Base-by-base conservation (phyloP, 352 stramenopile genomes). In the Phytopythium cucurbitacearum region DNA sequence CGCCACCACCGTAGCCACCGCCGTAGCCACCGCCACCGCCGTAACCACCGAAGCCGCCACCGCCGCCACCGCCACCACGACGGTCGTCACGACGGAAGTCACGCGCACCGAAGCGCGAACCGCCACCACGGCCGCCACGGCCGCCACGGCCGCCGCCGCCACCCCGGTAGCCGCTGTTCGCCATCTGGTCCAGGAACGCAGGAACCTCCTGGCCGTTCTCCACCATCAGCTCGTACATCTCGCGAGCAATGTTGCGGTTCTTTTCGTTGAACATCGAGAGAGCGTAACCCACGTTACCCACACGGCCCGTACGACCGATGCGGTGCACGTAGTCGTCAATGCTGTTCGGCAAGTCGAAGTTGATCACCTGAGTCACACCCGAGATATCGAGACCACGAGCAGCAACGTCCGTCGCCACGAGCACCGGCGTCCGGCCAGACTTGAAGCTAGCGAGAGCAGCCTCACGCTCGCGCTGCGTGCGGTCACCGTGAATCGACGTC, bases 271-370 rank as follows among this genome's bases (percentile, higher is more conserved):
- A 93, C 80, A 99, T 98, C 65, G 95, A 98, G 15, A 98, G 75
- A n/a, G 95, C 95, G 57, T 94, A 81, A 60, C 97, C 97, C 21
- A 96, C 84, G 72, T 99, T 99, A 65, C 98, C 97, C 46, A 98
- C 97, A 87, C 98, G 93, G 41, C 97, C 97, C 10, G 98, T 99
- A 89, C 97, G 94, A 62, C 98, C 98, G 72, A 99, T 99, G 69
- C 97, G 85, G 73, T 99, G 97, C 7, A 99, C 96, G 71, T 99
- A 99, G 73, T 98, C 91, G 54, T 99, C 97, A 59, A 99, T 98
- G 86, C 98, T 99, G 68, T 87, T 98, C 36, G 97, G 96, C 53
- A 98, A 80, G 75, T 99, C 96, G 65, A 98, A 99, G 69, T 99
- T 99, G 57, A 99, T 97, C 69, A 94, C 87, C 69, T 96, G 86